Evolutionary conservation across 108 stramenopile genomes (phyloP).

Genomic region (Nannochloropsis gaditana): DNA sequence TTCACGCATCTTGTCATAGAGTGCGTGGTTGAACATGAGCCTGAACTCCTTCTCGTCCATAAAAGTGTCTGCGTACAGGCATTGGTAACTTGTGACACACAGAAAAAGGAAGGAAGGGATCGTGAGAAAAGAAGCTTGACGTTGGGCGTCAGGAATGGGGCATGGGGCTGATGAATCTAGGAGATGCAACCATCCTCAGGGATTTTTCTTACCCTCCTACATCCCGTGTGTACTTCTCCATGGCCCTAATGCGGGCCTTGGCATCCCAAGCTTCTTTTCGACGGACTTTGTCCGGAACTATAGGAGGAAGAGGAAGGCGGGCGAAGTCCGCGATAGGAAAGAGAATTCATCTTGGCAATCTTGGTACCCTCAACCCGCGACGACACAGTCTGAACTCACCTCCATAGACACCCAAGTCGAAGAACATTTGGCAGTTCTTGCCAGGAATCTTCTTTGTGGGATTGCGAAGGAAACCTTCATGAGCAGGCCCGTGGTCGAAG

Average conservation of each 20-base stretch:
- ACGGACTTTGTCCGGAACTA: neutral
- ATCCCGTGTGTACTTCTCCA: conserved; percentile 42
- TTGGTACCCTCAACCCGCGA: neutral
- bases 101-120: too few species aligned
- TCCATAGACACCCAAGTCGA: conserved; percentile 62
- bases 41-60: conserved; percentile 55
- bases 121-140: too few species aligned
- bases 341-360: too few species aligned
- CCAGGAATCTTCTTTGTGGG: conserved; percentile 15
- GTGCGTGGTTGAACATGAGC: conserved; percentile 56
- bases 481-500: conserved; percentile 25
- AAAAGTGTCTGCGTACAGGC: conserved; percentile 58
- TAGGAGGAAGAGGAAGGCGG: neutral
- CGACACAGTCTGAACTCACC: conserved; percentile 46
- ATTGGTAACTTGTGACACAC: conserved; percentile 34
- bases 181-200: too few species aligned
- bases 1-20: conserved; percentile 46
- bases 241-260: conserved; percentile 35
- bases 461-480: conserved; percentile 39
- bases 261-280: conserved; percentile 54
- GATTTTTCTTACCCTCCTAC: conserved; percentile 39
- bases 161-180: too few species aligned
- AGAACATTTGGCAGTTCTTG: conserved; percentile 54
- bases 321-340: neutral
- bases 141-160: too few species aligned